Conservation (phyloP, 2,329 filamentous ascomycete genomes). For the Akanthomyces uredinophilus region DNA sequence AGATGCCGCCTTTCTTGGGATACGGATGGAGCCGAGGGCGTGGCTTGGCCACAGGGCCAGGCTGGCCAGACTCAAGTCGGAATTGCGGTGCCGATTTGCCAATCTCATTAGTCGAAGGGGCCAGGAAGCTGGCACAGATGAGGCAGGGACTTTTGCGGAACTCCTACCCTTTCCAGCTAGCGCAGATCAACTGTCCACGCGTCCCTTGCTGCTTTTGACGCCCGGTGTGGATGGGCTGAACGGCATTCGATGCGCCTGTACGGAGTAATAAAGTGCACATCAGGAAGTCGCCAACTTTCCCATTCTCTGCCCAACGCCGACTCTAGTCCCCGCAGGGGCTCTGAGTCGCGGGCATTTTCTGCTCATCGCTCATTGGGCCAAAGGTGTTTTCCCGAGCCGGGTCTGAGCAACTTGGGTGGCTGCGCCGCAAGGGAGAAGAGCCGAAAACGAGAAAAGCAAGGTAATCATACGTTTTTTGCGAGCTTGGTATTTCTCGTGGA, state of each 20-base stretch:
- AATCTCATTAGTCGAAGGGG: background rate
- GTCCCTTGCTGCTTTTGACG: constrained; percentile 8
- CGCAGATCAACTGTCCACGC: constrained; percentile 11
- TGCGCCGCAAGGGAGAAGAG: background rate
- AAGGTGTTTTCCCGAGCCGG: background rate
- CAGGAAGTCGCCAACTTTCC: background rate
- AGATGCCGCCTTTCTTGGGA: constrained; percentile 3
- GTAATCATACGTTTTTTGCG: constrained; percentile 1
- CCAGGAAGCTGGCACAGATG: background rate
- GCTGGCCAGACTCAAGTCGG: background rate
- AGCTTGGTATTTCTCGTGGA: background rate
- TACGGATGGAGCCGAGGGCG: constrained; percentile 12
- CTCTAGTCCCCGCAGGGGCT: background rate
- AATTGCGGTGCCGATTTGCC: constrained; percentile 1
- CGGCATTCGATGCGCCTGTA: background rate
- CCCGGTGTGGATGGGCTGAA: constrained; percentile 4
- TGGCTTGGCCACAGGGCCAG: constrained; percentile 11
- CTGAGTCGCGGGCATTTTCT: background rate
- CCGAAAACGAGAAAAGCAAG: background rate
- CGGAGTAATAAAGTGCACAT: background rate
- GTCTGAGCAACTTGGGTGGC: background rate
- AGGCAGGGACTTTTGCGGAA: constrained; percentile 9
- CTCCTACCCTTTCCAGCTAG: background rate
- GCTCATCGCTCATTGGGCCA: background rate
- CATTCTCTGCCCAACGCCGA: background rate